Evolutionary conservation across 2,329 filamentous ascomycete species (phyloP), one percentile per base, ranked within the genome.

Genomic region (Coniochaeta pulveracea): DNA sequence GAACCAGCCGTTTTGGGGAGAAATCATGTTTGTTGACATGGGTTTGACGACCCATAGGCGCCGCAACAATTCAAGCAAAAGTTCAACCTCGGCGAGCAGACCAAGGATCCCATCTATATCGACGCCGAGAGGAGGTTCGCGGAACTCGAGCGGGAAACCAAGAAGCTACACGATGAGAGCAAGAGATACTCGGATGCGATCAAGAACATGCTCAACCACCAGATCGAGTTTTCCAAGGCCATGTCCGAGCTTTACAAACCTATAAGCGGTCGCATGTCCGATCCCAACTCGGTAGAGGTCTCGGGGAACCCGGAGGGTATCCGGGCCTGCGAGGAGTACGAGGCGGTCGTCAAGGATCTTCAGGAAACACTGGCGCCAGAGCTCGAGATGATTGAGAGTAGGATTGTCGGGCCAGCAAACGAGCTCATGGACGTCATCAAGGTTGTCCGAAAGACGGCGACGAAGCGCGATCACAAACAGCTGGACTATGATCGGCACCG

Each of bases 161-260:
- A 95, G 69, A 89, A 83, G 58, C 77, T 95, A 19, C 89, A 96
- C 61, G 85, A 94, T 64, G 89, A 96, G 60, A 93, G 85, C 36
- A 83, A 88, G 58, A 95, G 93, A 63, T 98, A 98, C 60, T 95
- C 93, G 49, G 79, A 94, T 34, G 85, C 91, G 54, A 95, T 98
- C 63, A 95, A 96, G 63, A 84, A 82, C 67, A 98, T 98, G 91
- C 73, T 98, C 49, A 75, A 68, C 52, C 88, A 96, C 61, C 91
- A 98, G 64, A 96, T 98, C 60, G 89, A 93, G 55, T 98, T 98
- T 64, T 94, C 89, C 47, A 77, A 94, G 61, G 85, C 88, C 44
- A 89, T 94, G 66, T 80, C 82, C 43, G 91, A 98, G 58, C 81
- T 98, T 49, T 98, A 98, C 69, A 93, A 93, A 56, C 91, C 91